These are phyloP conservation scores for Scorias spongiosa DNA, from an alignment of 2,329 filamentous ascomycete species.

Conservation along the genomic window DNA sequence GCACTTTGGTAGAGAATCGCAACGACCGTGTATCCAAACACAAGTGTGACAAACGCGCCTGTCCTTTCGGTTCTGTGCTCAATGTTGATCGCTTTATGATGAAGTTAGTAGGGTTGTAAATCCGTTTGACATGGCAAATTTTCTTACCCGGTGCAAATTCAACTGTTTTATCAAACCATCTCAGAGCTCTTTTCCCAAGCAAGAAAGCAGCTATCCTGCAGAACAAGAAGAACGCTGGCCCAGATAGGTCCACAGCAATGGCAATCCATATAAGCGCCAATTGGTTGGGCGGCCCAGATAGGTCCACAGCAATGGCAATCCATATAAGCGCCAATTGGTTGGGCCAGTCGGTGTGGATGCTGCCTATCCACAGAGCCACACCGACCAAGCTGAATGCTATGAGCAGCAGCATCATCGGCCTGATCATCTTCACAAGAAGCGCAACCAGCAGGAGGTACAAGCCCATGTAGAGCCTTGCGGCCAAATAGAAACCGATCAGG, in stretches of 20 bases:
- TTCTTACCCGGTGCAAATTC: constrained; percentile 41
- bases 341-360: constrained; percentile 41
- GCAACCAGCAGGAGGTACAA: constrained; percentile 34
- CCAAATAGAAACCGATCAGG: constrained; percentile 46
- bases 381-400: constrained; percentile 32
- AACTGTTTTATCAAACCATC: constrained; percentile 25
- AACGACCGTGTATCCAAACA: constrained; percentile 50
- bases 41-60: constrained; percentile 48
- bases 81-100: constrained; percentile 35
- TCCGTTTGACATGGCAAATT: too few relatives aligned
- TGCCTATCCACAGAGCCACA: constrained; percentile 43
- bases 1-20: constrained; percentile 45
- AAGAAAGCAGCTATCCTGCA: constrained; percentile 15
- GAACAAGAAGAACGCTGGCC: constrained; percentile 29
- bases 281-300: constrained; percentile 34
- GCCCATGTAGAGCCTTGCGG: constrained; percentile 38
- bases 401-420: constrained; percentile 38
- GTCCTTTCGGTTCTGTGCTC: constrained; percentile 51
- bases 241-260: constrained; percentile 39
- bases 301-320: constrained; percentile 39
- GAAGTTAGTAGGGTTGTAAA: background rate
- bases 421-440: constrained; percentile 41
- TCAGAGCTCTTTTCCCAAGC: constrained; percentile 7
- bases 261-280: constrained; percentile 43
- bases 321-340: constrained; percentile 41